phyloP scores from a whole-genome alignment of 805 yeast species.

The Starmera quercuum region DNA sequence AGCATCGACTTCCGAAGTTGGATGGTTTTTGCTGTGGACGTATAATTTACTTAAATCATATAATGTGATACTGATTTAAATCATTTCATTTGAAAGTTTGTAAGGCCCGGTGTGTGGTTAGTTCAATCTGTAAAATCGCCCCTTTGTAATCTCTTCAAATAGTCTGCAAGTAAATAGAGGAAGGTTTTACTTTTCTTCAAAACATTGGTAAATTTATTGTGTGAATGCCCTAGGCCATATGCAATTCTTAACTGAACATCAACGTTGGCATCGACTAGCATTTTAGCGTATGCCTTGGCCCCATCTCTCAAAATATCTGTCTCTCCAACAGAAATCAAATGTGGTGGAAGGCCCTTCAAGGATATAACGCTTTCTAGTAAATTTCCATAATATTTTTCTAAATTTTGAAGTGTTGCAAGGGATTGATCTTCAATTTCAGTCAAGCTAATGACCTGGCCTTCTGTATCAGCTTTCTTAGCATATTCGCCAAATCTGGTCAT shows the following conservation, averaged over 20 bases:
- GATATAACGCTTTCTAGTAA: not conserved
- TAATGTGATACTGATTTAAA: no score
- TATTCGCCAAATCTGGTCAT: not conserved
- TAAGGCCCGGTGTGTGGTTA: no score
- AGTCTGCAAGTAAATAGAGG: not conserved
- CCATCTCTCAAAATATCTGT: not conserved
- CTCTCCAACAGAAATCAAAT: not conserved
- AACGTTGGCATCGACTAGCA: not conserved
- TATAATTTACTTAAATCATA: no score
- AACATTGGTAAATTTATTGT: not conserved
- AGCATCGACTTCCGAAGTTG: no score
- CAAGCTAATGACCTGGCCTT: not conserved
- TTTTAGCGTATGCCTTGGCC: slow-evolving; percentile 1
- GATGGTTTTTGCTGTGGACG: no score
- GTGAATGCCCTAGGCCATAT: not conserved
- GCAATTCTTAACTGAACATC: not conserved
- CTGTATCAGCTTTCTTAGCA: not conserved
- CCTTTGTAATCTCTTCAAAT: not conserved
- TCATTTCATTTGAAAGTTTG: no score
- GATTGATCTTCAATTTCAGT: not conserved
- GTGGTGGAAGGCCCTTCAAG: not conserved
- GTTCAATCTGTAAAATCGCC: no score
- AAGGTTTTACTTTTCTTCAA: not conserved
- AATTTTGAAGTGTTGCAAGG: not conserved
- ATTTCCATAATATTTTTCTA: not conserved